Conservation (phyloP, 2,329 filamentous ascomycete genomes). For the Juglanconis oblonga region DNA sequence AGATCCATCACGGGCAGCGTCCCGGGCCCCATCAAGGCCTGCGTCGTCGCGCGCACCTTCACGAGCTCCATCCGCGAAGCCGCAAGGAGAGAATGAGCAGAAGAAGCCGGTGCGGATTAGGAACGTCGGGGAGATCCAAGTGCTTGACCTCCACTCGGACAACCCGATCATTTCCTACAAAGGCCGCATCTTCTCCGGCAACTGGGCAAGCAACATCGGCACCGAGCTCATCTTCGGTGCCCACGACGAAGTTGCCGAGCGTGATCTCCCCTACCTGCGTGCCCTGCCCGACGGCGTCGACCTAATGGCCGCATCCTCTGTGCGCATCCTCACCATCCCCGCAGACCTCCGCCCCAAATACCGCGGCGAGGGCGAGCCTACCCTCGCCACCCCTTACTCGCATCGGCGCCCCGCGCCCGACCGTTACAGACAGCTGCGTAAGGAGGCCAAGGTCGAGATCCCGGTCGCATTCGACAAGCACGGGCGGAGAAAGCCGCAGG, state of each 20-base stretch:
- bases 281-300: slow-evolving; percentile 60
- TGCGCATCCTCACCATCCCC: slow-evolving; percentile 67
- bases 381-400: slow-evolving; percentile 26
- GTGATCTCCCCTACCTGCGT: slow-evolving; percentile 44
- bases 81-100: background rate
- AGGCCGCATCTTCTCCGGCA: slow-evolving; percentile 72
- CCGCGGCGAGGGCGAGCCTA: slow-evolving; percentile 12
- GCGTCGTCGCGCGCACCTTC: background rate
- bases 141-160: slow-evolving; percentile 74
- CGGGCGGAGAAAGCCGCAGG: slow-evolving; percentile 46
- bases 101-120: slow-evolving; percentile 5
- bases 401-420: slow-evolving; percentile 29
- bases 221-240: slow-evolving; percentile 74
- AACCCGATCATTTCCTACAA: slow-evolving; percentile 80
- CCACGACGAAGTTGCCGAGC: slow-evolving; percentile 35
- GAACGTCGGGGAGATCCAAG: slow-evolving; percentile 57
- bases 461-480: slow-evolving; percentile 44
- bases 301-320: slow-evolving; percentile 67
- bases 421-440: slow-evolving; percentile 30
- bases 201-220: slow-evolving; percentile 80
- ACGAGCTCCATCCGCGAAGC: background rate
- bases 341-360: slow-evolving; percentile 53
- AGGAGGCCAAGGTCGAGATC: slow-evolving; percentile 41
- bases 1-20: background rate
- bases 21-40: background rate